Percentiles rank a stretch among this genome's conserved stretches.
These are phyloP conservation scores for Microdochium trichocladiopsis DNA, from an alignment of 2,329 filamentous ascomycete genomes.

Conservation along the genomic window DNA sequence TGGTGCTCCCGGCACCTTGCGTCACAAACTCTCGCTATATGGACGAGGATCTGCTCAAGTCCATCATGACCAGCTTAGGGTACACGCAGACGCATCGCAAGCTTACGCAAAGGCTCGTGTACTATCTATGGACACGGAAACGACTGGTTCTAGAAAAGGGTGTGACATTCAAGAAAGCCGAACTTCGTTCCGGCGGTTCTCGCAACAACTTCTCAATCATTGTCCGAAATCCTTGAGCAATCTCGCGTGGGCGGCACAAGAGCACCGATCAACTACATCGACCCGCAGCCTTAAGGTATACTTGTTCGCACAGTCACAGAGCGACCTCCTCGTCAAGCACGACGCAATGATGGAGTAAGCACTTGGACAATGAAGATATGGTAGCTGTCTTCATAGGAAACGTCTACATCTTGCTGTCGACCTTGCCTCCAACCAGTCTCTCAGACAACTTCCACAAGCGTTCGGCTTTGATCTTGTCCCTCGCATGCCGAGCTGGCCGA, in stretches of 20 bases:
- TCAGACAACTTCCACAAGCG: background rate
- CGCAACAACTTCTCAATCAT: slow-evolving; percentile 72
- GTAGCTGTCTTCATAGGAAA: no score
- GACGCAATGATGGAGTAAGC: no score
- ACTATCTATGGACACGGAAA: slow-evolving; percentile 71
- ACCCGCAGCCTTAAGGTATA: no score
- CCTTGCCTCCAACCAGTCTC: background rate
- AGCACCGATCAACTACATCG: no score
- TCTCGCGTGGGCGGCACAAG: background rate
- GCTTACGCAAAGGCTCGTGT: slow-evolving; percentile 75
- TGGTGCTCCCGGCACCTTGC: slow-evolving; percentile 85
- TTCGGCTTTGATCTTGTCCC: slow-evolving; percentile 4
- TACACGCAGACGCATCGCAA: slow-evolving; percentile 63
- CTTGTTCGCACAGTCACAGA: no score
- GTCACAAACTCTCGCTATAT: slow-evolving; percentile 88
- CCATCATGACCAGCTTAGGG: slow-evolving; percentile 72
- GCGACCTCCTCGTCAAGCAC: no score
- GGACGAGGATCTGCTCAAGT: slow-evolving; percentile 58
- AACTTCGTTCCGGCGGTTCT: slow-evolving; percentile 65
- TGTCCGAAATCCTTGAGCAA: slow-evolving; percentile 5
- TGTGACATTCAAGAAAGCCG: slow-evolving; percentile 58
- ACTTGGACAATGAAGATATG: no score
- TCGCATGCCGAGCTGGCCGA: slow-evolving; percentile 4
- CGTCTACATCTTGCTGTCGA: background rate
- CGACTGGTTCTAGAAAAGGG: slow-evolving; percentile 9